A percentile compares a stretch with the other conserved stretches of the same genome.
Conservation (phyloP, 148 eudicot species). For the Chenopodium quinoa region DNA sequence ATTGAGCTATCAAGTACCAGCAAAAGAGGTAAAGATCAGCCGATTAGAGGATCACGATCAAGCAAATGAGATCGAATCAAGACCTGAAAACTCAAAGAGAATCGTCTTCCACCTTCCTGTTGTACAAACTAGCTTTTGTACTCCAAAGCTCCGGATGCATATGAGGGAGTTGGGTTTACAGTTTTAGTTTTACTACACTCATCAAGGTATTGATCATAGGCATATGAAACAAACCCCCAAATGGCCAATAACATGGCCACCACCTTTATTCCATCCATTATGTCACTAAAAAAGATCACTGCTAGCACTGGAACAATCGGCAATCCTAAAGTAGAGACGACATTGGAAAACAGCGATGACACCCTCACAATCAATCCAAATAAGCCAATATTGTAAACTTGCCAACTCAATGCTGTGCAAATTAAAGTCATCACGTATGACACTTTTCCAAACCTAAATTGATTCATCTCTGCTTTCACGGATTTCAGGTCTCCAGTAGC, state of each 20-base stretch:
- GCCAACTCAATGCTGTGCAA: conserved; percentile 46
- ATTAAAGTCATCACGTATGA: conserved; percentile 46
- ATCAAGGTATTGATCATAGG: conserved; percentile 43
- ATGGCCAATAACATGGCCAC: conserved; percentile 42
- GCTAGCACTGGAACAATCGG: conserved; percentile 45
- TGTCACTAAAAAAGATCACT: conserved; percentile 42
- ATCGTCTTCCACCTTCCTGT: background rate
- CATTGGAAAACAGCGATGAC: conserved; percentile 45
- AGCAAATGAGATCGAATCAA: background rate
- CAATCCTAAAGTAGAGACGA: conserved; percentile 40
- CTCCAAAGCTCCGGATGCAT: background rate
- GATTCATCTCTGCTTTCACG: conserved; percentile 36
- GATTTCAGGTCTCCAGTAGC: conserved; percentile 42
- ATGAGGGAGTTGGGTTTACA: background rate
- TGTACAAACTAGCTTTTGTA: background rate
- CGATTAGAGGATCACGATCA: background rate
- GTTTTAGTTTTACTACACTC: conserved; percentile 17
- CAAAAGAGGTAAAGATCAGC: background rate
- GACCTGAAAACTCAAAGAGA: background rate
- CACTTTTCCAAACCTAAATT: conserved; percentile 26
- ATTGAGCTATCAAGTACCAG: background rate
- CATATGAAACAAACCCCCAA: conserved; percentile 51
- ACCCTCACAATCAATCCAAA: conserved; percentile 39
- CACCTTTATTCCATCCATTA: conserved; percentile 44
- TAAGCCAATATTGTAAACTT: conserved; percentile 33